Base-by-base conservation (phyloP, 371 early-diverging fungal species). In the Syncephalis fuscata region DNA sequence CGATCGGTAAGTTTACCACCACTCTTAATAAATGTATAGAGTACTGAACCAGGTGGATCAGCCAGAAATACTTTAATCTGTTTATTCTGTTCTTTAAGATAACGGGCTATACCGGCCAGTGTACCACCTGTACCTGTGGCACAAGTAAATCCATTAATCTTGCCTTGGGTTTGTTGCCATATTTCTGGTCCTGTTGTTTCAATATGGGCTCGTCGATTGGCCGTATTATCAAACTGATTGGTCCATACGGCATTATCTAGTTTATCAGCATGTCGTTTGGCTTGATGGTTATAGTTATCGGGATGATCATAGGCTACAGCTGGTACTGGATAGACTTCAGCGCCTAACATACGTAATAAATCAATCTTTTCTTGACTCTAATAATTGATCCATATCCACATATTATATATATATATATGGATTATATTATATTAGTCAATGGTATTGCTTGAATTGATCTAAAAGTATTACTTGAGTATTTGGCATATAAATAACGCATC, bases 121-220 rank as follows among this genome's bases (percentile, higher is more conserved):
- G 94, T 89, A 36, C 94, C 94, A 25, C 85, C 94, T 0, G 92
- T 94, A 21, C 94, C 93, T 3, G 92, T 89, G 11, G 90, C 72
- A 63, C 92, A 90, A 0, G 82, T 81, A 53, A 92, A 92, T 0
- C 82, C 87, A 57, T 92, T 88, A 2, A 92, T 63, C 19, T 68
- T 62, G 5, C 84, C 87, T 14, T 72, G 71, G 0, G 88, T 83
- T 64, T 93, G 92, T 5, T 68, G 68, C 73, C 74, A 84, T 50
- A 93, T 89, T 61, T 94, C 95, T 1, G 95, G 94, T 0, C 91
- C 94, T 0, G 94, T 94, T 16, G 94, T 91, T 52, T 91, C 89
- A 55, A 88, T 79, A 46, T 93, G 94, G 8, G 89, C 90, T 45
- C 76, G 85, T 17, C 88, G 76, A 59, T 91, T 92, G 37, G 88